A percentile compares a stretch with the other conserved stretches of the same genome.
Conservation (phyloP, 2,329 filamentous ascomycete species). For the Knoxdaviesia proteae region DNA sequence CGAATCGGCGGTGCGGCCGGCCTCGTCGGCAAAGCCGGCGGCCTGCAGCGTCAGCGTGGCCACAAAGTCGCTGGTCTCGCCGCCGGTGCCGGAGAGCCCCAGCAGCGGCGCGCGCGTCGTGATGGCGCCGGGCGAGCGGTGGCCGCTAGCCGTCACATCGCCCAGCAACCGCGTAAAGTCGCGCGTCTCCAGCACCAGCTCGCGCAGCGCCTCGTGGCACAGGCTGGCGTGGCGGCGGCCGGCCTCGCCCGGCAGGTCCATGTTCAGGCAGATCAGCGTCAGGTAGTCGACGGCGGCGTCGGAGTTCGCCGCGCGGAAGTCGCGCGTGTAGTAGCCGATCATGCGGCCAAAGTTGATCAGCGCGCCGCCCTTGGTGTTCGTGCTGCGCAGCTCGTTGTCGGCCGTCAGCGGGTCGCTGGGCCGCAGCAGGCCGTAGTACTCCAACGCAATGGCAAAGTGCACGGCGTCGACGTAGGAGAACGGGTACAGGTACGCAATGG, state of each 20-base stretch:
- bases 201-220: constrained; percentile 81
- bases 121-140: constrained; percentile 67
- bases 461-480: constrained; percentile 87
- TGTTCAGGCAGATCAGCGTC: constrained; percentile 74
- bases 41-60: constrained; percentile 84
- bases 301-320: constrained; percentile 81
- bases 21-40: constrained; percentile 81
- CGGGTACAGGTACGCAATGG: constrained; percentile 73
- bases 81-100: constrained; percentile 54
- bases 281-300: constrained; percentile 88
- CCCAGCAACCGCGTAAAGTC: constrained; percentile 90
- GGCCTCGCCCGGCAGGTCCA: constrained; percentile 53
- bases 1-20: constrained; percentile 79
- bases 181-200: constrained; percentile 87
- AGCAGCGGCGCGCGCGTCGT: constrained; percentile 71
- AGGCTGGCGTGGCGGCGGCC: constrained; percentile 60
- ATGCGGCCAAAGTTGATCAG: constrained; percentile 91
- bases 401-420: constrained; percentile 62
- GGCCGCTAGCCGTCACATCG: constrained; percentile 72
- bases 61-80: constrained; percentile 70
- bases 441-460: constrained; percentile 78
- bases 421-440: constrained; percentile 74
- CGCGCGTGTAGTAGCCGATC: constrained; percentile 83
- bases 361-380: constrained; percentile 46
- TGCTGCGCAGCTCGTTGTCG: constrained; percentile 46